Conservation (phyloP, 768 basidiomycete genomes). For the Lactarius deliciosus region DNA sequence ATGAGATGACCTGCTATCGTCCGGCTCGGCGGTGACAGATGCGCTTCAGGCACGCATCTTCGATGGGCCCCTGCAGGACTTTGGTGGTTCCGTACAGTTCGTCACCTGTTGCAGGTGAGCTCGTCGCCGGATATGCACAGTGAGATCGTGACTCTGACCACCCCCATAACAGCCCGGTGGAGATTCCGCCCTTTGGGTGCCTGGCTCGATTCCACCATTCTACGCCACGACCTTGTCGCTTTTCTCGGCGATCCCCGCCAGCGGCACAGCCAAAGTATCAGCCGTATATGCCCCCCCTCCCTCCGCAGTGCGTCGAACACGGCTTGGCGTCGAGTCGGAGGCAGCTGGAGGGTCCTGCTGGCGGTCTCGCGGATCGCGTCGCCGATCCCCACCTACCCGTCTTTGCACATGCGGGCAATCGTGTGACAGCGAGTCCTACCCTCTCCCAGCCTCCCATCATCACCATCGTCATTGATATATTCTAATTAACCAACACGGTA, state of each 20-base stretch:
- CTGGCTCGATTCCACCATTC: slow-evolving; percentile 4
- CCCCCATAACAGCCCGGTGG: background rate
- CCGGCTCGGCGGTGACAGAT: too few species aligned
- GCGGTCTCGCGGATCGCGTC: slow-evolving; percentile 10
- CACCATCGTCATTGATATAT: background rate
- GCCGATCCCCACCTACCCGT: slow-evolving; percentile 6
- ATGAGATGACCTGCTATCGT: too few species aligned
- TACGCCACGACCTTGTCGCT: slow-evolving; percentile 8
- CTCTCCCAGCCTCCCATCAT: background rate
- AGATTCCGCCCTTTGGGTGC: background rate
- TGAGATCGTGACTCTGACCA: background rate
- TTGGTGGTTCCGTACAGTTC: too few species aligned
- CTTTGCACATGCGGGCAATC: slow-evolving; percentile 8
- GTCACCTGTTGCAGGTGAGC: background rate
- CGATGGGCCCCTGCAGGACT: too few species aligned
- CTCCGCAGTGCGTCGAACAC: slow-evolving; percentile 21
- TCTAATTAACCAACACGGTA: too few species aligned
- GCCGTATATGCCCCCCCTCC: slow-evolving; percentile 13
- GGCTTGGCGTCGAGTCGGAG: slow-evolving; percentile 20
- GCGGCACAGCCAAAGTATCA: background rate
- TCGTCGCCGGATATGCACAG: background rate
- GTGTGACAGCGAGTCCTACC: slow-evolving; percentile 1
- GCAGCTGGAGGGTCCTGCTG: slow-evolving; percentile 21
- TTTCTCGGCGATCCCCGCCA: background rate
- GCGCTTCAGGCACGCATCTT: too few species aligned